These are phyloP conservation scores for Parachaetomium inaequale DNA, from an alignment of 495 filamentous ascomycete species.

Conservation along the genomic window DNA sequence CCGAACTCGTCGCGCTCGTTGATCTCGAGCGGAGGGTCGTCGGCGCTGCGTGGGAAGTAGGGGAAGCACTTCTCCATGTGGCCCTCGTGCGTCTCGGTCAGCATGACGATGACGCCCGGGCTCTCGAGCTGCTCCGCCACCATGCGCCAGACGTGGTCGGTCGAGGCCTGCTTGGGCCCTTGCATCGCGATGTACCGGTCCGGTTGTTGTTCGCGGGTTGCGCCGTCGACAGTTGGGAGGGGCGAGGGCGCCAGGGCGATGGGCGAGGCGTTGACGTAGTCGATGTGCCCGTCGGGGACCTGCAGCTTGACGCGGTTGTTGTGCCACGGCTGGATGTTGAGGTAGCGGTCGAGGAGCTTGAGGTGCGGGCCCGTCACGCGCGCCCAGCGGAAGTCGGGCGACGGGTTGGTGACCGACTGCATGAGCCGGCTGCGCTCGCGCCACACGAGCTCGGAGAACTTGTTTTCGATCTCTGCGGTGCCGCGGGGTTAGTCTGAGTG, in stretches of 20 bases:
- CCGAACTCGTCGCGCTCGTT: constrained; percentile 60
- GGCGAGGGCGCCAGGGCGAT: constrained; percentile 66
- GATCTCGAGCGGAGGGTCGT: constrained; percentile 51
- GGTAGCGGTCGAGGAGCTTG: constrained; percentile 67
- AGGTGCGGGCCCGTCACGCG: constrained; percentile 49
- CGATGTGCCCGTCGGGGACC: constrained; percentile 72
- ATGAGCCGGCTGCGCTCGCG: constrained; percentile 55
- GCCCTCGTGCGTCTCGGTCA: constrained; percentile 82
- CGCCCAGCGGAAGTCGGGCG: constrained; percentile 53
- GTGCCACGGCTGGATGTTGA: constrained; percentile 81
- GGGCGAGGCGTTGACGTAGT: constrained; percentile 97
- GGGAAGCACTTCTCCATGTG: constrained; percentile 86
- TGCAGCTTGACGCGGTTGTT: constrained; percentile 80
- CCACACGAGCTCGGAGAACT: constrained; percentile 61
- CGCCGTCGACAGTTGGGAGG: constrained; percentile 10
- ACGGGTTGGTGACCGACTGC: constrained; percentile 42
- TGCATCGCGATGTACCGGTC: constrained; percentile 59
- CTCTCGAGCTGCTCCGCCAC: constrained; percentile 76
- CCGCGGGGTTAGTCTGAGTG: background rate
- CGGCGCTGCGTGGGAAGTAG: constrained; percentile 70
- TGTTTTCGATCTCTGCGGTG: constrained; percentile 45
- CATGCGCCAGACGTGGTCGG: constrained; percentile 93
- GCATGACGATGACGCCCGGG: constrained; percentile 88
- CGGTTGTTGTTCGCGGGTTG: constrained; percentile 17
- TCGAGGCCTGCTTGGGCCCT: constrained; percentile 71